Conservation (phyloP, 202 grass and related monocot species). For the Zoysia matrella region DNA sequence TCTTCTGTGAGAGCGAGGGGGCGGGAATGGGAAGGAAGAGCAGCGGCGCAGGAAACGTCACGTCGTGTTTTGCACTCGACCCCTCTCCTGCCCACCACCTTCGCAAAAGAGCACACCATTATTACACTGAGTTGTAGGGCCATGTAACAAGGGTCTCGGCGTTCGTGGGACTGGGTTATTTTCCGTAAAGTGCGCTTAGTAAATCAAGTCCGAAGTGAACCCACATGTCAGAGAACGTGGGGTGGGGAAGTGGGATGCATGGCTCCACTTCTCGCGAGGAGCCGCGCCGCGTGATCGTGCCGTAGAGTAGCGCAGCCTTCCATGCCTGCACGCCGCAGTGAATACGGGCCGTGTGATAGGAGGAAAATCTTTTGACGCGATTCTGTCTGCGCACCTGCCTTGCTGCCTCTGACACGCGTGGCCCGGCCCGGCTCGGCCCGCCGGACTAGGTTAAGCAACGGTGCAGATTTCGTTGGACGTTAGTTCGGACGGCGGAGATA, state of each 20-base stretch:
- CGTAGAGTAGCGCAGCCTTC: background rate
- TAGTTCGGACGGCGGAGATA: background rate
- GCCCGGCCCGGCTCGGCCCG: too few relatives aligned
- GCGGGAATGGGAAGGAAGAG: background rate
- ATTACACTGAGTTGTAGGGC: background rate
- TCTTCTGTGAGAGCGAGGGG: too few relatives aligned
- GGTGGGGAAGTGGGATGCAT: background rate
- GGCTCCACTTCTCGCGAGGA: background rate
- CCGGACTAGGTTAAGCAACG: background rate
- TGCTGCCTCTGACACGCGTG: background rate
- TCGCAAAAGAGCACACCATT: accelerated
- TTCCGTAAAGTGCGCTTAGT: background rate
- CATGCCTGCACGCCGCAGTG: background rate
- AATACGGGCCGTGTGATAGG: background rate
- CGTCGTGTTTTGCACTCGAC: background rate
- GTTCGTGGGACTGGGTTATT: accelerated
- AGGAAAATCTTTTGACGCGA: conserved; percentile 10
- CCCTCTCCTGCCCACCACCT: background rate
- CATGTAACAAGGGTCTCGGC: accelerated
- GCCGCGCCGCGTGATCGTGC: background rate
- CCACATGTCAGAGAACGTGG: background rate
- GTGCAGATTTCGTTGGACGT: background rate
- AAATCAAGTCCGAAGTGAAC: background rate
- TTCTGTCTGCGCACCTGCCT: background rate
- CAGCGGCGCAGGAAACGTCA: conserved; percentile 3